phyloP scores from a whole-genome alignment of 805 yeast species.

The Candida coquimbonensis region DNA sequence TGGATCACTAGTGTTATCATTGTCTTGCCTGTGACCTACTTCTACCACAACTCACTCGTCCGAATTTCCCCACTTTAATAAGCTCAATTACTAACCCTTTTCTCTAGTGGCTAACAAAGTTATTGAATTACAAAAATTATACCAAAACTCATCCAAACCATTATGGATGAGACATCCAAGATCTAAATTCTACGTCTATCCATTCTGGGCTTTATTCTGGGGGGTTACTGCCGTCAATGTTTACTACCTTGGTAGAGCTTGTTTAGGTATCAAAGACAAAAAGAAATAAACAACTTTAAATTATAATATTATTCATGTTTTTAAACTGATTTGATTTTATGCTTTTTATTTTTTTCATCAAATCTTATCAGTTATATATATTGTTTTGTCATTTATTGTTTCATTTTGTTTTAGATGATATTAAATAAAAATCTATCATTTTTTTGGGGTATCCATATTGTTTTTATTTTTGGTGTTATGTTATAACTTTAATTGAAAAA shows the following conservation, averaged over 20 bases:
- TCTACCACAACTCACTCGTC: too few species aligned
- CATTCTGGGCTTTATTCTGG: slow-evolving; percentile 27
- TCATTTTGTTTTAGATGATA: not conserved
- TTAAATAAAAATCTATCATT: too few species aligned
- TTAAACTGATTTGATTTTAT: too few species aligned
- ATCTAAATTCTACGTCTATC: slow-evolving; percentile 26
- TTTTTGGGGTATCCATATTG: too few species aligned
- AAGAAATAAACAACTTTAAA: slow-evolving; percentile 1
- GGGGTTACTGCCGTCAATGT: slow-evolving; percentile 19
- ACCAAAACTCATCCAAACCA: slow-evolving; percentile 52
- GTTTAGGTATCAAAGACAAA: slow-evolving; percentile 53
- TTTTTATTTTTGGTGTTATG: too few species aligned
- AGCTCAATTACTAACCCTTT: slow-evolving; percentile 12
- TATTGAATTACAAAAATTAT: slow-evolving; percentile 51
- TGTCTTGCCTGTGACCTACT: too few species aligned
- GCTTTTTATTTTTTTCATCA: not conserved
- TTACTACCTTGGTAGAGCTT: slow-evolving; percentile 54
- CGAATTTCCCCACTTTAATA: not conserved
- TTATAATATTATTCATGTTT: not conserved
- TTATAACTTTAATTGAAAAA: too few species aligned
- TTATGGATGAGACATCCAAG: slow-evolving; percentile 45
- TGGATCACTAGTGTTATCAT: too few species aligned
- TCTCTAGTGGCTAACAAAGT: slow-evolving; percentile 32
- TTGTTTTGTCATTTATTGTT: not conserved
- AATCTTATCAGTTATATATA: not conserved